These are phyloP conservation scores for Dalbergia cultrata DNA, from an alignment of 306 rosid genomes.

Conservation along the genomic window DNA sequence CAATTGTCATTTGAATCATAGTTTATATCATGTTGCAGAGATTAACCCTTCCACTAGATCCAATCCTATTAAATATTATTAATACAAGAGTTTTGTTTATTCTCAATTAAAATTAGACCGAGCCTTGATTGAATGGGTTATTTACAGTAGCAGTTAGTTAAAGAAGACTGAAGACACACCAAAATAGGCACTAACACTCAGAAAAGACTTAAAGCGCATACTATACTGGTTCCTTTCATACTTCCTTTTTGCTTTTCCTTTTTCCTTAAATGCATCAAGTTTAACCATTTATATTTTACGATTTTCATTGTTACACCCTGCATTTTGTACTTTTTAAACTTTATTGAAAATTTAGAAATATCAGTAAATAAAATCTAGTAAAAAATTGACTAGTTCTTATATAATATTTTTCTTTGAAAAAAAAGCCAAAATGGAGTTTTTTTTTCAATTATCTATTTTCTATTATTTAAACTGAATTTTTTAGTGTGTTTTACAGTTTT, in stretches of 20 bases:
- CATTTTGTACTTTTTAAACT: neutral
- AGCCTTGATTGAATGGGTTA: neutral
- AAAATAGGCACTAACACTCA: neutral
- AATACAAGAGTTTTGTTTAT: neutral
- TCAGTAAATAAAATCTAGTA: neutral
- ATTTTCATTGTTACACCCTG: neutral
- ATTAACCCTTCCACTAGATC: no score
- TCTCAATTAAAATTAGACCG: neutral
- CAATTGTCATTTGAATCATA: no score
- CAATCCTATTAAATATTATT: no score
- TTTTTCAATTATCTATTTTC: no score
- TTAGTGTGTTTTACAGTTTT: no score
- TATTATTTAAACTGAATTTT: no score
- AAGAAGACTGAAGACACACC: neutral
- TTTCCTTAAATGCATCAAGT: neutral
- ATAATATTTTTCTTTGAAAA: neutral
- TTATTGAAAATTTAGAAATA: slow-evolving; percentile 8
- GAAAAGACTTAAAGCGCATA: neutral
- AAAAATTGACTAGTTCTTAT: neutral
- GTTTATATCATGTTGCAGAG: no score
- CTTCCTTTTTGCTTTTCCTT: neutral
- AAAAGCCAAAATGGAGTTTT: no score
- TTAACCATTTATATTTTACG: neutral
- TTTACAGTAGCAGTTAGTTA: no score
- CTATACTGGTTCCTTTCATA: neutral